Evolutionary conservation across 225 moss, liverwort and hornwort genomes (phyloP), one percentile per base, ranked within the genome.

Genomic region (Marchantia paleacea): DNA sequence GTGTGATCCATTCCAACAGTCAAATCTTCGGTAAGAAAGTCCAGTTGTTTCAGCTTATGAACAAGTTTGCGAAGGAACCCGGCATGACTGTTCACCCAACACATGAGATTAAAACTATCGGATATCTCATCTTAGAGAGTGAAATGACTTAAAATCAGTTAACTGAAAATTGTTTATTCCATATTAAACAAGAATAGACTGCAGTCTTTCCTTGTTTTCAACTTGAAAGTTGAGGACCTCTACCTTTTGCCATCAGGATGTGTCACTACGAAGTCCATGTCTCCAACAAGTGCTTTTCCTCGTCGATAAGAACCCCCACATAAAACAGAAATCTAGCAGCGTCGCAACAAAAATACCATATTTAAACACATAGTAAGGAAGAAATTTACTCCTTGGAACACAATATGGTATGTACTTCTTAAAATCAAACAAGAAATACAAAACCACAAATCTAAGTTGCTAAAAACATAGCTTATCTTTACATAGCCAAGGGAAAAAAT

Each of bases 261-360:
- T 30, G 95, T 99, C 60, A 99, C 76, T n/a, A 99, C 84, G 8
- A 95, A 87, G 86, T 99, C 99, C 83, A 99, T 91, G 69, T 99
- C 99, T 76, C 99, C 89, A 15, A 90, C 90, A 47, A 83, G 82
- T 51, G 88, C 88, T 86, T 94, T 99, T 8, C 99, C 99, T 54
- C 99, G 88, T 53, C 99, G 87, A 81, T 99, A 99, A 7, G 99
- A 99, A 51, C 99, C 99, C 64, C 99, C 99, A 82, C 99, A 99
- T 19, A 99, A 55, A 62, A 95, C 25, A 61, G 87, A 86, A 75
- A 95, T 90, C 95, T 95, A 69, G 10, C 29, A 54, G 29, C 16
- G 57, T 69, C 52, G 28, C 18, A 39, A 75, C 39, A n/a, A 60
- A 52, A n/a, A 22, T 5, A 60, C 52, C 64, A 66, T 20, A 50